phyloP scores from a whole-genome alignment of 2,329 filamentous ascomycete species.

The Acephala macrosclerotiorum region DNA sequence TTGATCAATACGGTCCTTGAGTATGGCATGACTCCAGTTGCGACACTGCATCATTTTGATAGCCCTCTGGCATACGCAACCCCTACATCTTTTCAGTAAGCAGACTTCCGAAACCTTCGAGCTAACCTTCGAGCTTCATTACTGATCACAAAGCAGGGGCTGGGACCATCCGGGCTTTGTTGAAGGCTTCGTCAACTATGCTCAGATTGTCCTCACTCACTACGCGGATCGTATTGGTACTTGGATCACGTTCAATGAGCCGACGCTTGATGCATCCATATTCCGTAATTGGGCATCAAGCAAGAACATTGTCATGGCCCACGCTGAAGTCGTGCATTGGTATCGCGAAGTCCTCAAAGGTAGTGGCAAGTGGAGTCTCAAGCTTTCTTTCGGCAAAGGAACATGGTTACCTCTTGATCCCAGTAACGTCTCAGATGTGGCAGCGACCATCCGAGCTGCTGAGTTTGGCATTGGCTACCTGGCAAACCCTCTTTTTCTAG shows the following conservation, averaged over 20 bases:
- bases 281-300: constrained; percentile 46
- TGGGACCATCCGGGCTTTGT: constrained; percentile 48
- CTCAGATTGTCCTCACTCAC: constrained; percentile 56
- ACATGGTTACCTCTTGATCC: constrained; percentile 50
- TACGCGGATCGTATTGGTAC: constrained; percentile 58
- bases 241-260: constrained; percentile 63
- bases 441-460: constrained; percentile 43
- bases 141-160: constrained; percentile 45
- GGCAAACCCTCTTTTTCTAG: constrained; percentile 59
- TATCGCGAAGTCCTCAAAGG: constrained; percentile 60
- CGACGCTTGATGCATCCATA: constrained; percentile 44
- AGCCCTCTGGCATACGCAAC: constrained; percentile 41
- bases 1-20: constrained; percentile 57
- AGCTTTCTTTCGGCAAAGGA: constrained; percentile 53
- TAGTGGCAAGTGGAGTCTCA: constrained; percentile 56
- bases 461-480: constrained; percentile 55
- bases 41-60: constrained; percentile 59
- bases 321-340: constrained; percentile 56
- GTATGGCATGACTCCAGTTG: constrained; percentile 56
- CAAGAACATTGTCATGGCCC: constrained; percentile 48
- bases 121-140: too few relatives aligned
- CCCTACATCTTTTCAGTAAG: too few relatives aligned
- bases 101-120: too few relatives aligned
- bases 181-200: constrained; percentile 59
- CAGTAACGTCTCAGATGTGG: constrained; percentile 26